Conservation (phyloP, 306 rosid species). For the Malus sieversii region DNA sequence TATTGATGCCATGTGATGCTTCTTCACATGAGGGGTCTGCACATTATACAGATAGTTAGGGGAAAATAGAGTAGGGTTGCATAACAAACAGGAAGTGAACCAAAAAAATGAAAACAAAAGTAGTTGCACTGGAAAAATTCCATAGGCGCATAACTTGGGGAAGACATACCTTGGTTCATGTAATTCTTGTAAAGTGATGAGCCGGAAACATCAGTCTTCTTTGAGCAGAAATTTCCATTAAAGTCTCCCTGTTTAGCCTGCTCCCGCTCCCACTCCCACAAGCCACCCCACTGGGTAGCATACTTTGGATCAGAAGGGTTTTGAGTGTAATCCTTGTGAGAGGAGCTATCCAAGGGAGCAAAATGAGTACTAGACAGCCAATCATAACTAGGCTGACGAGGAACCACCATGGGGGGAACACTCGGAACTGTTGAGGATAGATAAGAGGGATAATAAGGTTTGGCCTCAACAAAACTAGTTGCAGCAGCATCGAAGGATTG, state of each 20-base stretch:
- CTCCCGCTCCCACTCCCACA: slow-evolving; percentile 40
- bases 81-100: background rate
- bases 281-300: slow-evolving; percentile 22
- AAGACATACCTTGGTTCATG: slow-evolving; percentile 41
- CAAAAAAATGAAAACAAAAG: too few species aligned
- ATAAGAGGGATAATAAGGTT: slow-evolving; percentile 41
- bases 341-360: slow-evolving; percentile 24
- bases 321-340: slow-evolving; percentile 27
- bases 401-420: slow-evolving; percentile 22
- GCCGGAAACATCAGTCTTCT: slow-evolving; percentile 17
- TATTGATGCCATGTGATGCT: slow-evolving; percentile 20
- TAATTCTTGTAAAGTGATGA: slow-evolving; percentile 23
- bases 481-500: slow-evolving; percentile 21
- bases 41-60: background rate
- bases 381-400: slow-evolving; percentile 33
- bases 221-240: slow-evolving; percentile 35
- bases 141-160: background rate
- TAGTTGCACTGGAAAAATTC: background rate
- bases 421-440: slow-evolving; percentile 25
- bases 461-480: slow-evolving; percentile 36
- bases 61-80: background rate
- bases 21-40: slow-evolving; percentile 38
- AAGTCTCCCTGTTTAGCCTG: slow-evolving; percentile 26
- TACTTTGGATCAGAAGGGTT: slow-evolving; percentile 26
- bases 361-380: slow-evolving; percentile 33